A percentile compares a stretch with the other conserved stretches of the same genome.
phyloP scores from a whole-genome alignment of 1,284 basidiomycete species.

The Rhodotorula sp. region DNA sequence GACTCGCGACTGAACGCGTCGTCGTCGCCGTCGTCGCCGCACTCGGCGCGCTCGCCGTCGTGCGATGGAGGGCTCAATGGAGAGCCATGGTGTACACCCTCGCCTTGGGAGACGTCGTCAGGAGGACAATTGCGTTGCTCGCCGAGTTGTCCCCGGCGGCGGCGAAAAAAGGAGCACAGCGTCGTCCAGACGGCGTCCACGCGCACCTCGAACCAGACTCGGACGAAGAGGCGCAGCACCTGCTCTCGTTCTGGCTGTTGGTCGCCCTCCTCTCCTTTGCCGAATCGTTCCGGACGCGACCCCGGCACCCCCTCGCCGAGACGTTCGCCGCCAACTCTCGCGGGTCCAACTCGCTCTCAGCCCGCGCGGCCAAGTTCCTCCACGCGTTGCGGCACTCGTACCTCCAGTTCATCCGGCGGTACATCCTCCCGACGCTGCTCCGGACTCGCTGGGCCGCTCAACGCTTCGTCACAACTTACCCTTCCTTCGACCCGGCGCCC shows the following conservation, averaged over 20 bases:
- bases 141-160: background rate
- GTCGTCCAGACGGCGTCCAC: background rate
- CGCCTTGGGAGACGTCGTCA: constrained; percentile 20
- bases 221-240: constrained; percentile 11
- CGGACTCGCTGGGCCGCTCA: constrained; percentile 9
- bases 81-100: constrained; percentile 7
- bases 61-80: constrained; percentile 18
- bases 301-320: background rate
- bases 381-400: constrained; percentile 12
- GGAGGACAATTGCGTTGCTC: constrained; percentile 14
- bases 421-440: constrained; percentile 20
- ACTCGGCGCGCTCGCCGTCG: background rate
- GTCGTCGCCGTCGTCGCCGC: constrained; percentile 1
- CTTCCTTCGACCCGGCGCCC: constrained; percentile 11
- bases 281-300: constrained; percentile 13
- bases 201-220: background rate
- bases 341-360: background rate
- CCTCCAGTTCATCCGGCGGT: constrained; percentile 29
- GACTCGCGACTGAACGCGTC: constrained; percentile 9
- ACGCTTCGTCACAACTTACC: constrained; percentile 8
- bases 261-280: constrained; percentile 19
- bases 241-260: constrained; percentile 27
- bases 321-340: background rate
- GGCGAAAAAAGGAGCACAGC: background rate
- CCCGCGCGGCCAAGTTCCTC: background rate